Conservation (phyloP, 2,329 filamentous ascomycete genomes). For the Talaromyces pinophilus region DNA sequence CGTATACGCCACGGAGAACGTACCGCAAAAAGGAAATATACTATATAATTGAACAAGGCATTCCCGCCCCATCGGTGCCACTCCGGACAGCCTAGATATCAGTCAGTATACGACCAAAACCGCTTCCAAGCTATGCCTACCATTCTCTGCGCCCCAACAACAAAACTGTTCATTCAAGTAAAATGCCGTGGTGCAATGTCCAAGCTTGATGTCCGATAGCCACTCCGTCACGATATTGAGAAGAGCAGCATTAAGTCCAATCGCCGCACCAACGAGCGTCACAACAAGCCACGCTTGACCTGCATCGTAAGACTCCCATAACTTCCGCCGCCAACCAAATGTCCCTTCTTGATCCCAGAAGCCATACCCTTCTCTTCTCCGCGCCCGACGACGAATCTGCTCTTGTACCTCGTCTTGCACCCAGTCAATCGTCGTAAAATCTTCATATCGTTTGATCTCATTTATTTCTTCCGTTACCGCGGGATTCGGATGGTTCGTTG, state of each 20-base stretch:
- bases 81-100: conserved; percentile 68
- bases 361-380: conserved; percentile 69
- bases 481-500: conserved; percentile 59
- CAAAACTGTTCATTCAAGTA: conserved; percentile 98
- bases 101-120: conserved; percentile 13
- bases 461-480: conserved; percentile 92
- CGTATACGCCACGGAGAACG: neutral
- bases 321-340: conserved; percentile 75
- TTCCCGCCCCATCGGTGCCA: conserved; percentile 89
- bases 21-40: conserved; percentile 85
- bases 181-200: conserved; percentile 93
- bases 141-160: conserved; percentile 92
- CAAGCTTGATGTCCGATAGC: conserved; percentile 92
- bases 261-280: conserved; percentile 84
- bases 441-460: conserved; percentile 97
- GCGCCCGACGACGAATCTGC: conserved; percentile 75
- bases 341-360: conserved; percentile 69
- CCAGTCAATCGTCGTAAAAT: conserved; percentile 97
- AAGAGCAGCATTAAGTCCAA: conserved; percentile 89
- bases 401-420: conserved; percentile 95
- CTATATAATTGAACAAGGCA: conserved; percentile 74
- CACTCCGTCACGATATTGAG: conserved; percentile 96
- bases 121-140: conserved; percentile 43
- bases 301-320: conserved; percentile 88
- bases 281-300: conserved; percentile 98